Evolutionary conservation across 305 asterid genomes (phyloP), one percentile per base, ranked within the genome.

Genomic region (Fraxinus sp.): DNA sequence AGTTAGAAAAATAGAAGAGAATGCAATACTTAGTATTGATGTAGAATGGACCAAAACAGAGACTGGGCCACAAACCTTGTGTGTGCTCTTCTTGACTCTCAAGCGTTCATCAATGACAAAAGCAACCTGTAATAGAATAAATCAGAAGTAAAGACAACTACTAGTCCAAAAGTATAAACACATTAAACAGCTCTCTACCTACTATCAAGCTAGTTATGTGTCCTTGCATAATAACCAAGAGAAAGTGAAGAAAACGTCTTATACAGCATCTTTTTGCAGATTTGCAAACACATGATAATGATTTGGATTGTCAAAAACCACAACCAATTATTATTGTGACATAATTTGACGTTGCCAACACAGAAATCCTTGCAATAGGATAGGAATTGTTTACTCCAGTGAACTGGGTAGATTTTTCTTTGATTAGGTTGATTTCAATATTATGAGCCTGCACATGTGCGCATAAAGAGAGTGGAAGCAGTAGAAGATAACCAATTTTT

Each of bases 101-200:
- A 96, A 82, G 68, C 99, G 98, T 81, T 96, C 99, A 83, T 94
- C 98, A 86, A 94, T 91, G 87, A 89, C 97, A 86, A 96, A 94
- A 81, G 84, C 85, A 81, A 96, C 95, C 99, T 94, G 91, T 62
- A 85, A 32, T 77, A 84, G 68, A 82, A 80, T 44, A 87, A 83
- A 79, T 83, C 76, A 80, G 74, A 57, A 66, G 78, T 5, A n/a
- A 37, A 13, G 66, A 28, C 22, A 44, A 46, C 33, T 30, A 59
- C 72, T 80, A 85, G 87, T 41, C 57, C 44, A 59, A 59, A 70
- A 24, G 46, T 3, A 22, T 68, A 78, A 57, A 79, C 26, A 66
- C 7, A 46, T 57, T 6, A 33, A 70, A 82, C 46, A 39, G 46
- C 20, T 83, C 18, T 79, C 68, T 20, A 57, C 72, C 41, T 76